phyloP scores from a whole-genome alignment of 192 early-diverging fungal genomes.

The Umbelopsis ramanniana region DNA sequence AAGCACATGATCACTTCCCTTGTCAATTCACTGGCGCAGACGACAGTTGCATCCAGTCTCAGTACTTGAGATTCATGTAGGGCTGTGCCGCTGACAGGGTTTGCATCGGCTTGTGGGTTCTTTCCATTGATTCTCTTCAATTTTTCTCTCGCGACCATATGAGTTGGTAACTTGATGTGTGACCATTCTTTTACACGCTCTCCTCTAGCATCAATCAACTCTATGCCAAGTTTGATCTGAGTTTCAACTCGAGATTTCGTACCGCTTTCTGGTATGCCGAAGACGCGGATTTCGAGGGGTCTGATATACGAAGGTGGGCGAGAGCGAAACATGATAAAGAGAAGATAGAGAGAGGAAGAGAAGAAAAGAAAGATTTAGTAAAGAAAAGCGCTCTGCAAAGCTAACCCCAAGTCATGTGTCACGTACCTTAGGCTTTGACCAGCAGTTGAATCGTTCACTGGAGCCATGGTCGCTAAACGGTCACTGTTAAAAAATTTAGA shows the following conservation, averaged over 20 bases:
- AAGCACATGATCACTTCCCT: slow-evolving; percentile 71
- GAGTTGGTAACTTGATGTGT: slow-evolving; percentile 75
- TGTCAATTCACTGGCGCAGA: slow-evolving; percentile 76
- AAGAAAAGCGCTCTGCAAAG: background rate
- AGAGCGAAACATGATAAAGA: slow-evolving; percentile 17
- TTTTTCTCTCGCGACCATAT: slow-evolving; percentile 72
- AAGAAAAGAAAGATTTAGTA: background rate
- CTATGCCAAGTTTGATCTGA: slow-evolving; percentile 80
- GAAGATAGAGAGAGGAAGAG: background rate
- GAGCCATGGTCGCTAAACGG: background rate
- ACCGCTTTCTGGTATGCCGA: slow-evolving; percentile 40
- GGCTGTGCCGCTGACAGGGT: slow-evolving; percentile 42
- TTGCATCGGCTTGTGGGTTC: slow-evolving; percentile 47
- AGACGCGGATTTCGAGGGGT: slow-evolving; percentile 37
- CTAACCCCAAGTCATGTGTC: background rate
- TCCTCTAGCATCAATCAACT: slow-evolving; percentile 62
- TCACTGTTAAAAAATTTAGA: background rate
- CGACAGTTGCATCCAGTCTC: slow-evolving; percentile 68
- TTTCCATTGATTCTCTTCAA: slow-evolving; percentile 51
- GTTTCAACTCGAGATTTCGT: slow-evolving; percentile 84
- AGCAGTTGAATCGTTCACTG: background rate
- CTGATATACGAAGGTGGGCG: slow-evolving; percentile 23
- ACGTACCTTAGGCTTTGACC: background rate
- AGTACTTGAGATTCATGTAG: slow-evolving; percentile 54
- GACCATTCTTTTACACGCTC: slow-evolving; percentile 70